Evolutionary conservation across 352 stramenopile genomes (phyloP), one percentile per base, ranked within the genome.

Genomic region (Phytophthora tubulina): DNA sequence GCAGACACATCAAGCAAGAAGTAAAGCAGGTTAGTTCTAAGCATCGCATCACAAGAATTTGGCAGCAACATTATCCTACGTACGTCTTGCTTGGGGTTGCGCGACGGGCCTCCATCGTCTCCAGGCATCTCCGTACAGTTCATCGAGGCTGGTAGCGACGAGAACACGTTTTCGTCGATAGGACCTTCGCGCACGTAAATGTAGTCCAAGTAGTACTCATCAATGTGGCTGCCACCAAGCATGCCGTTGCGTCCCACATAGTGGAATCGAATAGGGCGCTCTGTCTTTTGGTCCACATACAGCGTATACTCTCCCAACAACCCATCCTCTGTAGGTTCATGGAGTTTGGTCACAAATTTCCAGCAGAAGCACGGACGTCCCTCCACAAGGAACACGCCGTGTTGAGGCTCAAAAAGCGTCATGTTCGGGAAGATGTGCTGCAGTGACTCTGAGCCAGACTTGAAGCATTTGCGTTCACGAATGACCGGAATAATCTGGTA

Each of bases 191-290:
- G 88, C 17, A 97, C 76, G 71, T 94, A 96, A 57, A 95, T 77
- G 76, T 97, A 97, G 69, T 97, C 89, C 54, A 97, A 60, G 58
- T 84, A 95, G 75, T 97, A 97, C 75, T 97, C 89, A 62, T 97
- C 92, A 61, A 96, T 93, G 75, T 97, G 92, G 61, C 88, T 96
- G 4, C 88, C 90, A 27, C 90, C 89, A 11, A 97, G 75, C 79
- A 97, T 86, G 0, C 79, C 74, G 62, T 97, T 96, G 67, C 93
- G 90, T 10, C 92, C 92, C 0, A 96, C 68, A 57, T 94, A 97
- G 61, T 97, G 85, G 67, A 97, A 96, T 27, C 86, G 86, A 53
- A 97, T 89, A 33, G 90, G 89, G 7, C 81, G 65, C 50, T 96
- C 86, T 11, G 79, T 89, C 36, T 78, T 73, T 63, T 91, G 82